Conservation (phyloP, 345 rosid species). For the Eucalyptus sideroxylon region DNA sequence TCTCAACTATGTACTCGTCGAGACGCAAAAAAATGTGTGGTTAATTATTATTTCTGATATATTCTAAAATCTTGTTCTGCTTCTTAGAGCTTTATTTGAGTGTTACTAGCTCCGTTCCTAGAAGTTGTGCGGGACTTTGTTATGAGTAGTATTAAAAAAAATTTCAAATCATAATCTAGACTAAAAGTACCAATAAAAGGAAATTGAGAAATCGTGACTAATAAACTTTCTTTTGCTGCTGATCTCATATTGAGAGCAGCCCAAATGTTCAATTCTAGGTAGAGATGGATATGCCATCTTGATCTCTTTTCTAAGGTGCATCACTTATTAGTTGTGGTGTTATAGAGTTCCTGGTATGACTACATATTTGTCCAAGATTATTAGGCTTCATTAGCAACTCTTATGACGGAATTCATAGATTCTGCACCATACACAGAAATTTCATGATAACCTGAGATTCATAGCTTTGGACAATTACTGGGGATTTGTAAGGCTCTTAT, state of each 20-base stretch:
- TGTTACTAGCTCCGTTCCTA: neutral
- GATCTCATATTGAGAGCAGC: neutral
- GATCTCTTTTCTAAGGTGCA: neutral
- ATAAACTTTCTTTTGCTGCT: neutral
- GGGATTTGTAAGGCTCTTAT: neutral
- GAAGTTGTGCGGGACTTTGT: neutral
- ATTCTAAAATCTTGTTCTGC: neutral
- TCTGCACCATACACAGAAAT: neutral
- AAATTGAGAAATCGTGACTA: neutral
- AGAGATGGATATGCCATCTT: neutral
- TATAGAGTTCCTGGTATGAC: neutral
- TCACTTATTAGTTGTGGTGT: neutral
- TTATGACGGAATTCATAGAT: neutral
- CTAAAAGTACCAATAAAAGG: neutral
- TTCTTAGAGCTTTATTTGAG: neutral
- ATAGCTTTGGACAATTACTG: neutral
- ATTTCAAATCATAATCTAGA: neutral
- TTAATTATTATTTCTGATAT: neutral
- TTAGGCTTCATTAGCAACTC: neutral
- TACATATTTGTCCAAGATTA: neutral
- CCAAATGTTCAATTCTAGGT: neutral
- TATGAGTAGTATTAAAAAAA: neutral
- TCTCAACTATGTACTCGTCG: neutral
- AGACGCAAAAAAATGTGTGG: neutral
- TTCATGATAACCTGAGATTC: neutral